Evolutionary conservation across 2,329 filamentous ascomycete species (phyloP), one percentile per base, ranked within the genome.

Genomic region (Hysterium pulicare): DNA sequence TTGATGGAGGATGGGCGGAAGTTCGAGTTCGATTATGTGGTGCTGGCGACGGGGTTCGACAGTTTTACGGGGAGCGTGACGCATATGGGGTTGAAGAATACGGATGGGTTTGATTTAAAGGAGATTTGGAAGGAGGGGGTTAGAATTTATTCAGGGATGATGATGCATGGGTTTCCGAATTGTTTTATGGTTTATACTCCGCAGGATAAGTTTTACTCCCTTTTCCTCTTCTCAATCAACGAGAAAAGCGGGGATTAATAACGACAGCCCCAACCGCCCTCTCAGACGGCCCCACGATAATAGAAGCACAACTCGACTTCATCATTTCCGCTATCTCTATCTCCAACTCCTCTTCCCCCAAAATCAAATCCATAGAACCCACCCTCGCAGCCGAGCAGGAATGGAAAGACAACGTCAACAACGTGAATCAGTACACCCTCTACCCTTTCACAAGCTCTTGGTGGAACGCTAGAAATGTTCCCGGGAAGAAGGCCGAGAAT

Each of bases 11-110:
- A 58, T 24, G 77, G 74, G n/a, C 55, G 70, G 26, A 58, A 74
- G n/a, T 57, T 77, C 39, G 66, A 74, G 24, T 71, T 78, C 11
- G 80, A 83, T 51, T 70, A 71, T 10, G 72, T 83, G 17, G 68
- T 82, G 36, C 53, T 69, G 38, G 69, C 58, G 17, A 72, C 62
- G 0, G 71, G 71, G 0, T 74, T 73, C 41, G 70, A 73, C 40
- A 59, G 66, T 1, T 61, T 68, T 42, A 61, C 56, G 1, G 70
- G 69, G 16, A 37, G 34, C 3, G 13, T 70, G 35, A 61, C 56
- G 11, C 64, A 47, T 16, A 62, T 64, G 57, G 60, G 56, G 0
- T 40, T 64, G 15, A 59, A 48, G 40, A 58, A 55, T 31, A 58
- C 59, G 24, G 48, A 66, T 11, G 64, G 62, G 4, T 42, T 58